Evolutionary conservation across 2,329 filamentous ascomycete species (phyloP), one percentile per base, ranked within the genome.

Genomic region (Aulographum hederae): DNA sequence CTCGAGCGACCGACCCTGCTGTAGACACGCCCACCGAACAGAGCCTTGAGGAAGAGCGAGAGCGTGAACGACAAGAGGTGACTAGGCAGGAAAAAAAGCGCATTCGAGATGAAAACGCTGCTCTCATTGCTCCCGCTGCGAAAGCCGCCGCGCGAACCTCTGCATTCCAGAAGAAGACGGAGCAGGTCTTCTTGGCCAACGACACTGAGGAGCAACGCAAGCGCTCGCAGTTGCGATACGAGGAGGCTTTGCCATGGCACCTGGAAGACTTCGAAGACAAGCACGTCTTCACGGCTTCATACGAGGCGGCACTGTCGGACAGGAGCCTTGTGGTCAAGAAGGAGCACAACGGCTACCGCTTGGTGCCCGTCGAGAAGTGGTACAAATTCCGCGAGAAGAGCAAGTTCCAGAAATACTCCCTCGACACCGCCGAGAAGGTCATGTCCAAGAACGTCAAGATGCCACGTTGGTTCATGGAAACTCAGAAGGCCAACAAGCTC

Each of bases 171-270:
- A 92, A 73, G 48, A 86, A 92, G 53, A 92, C 86, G 46, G 86
- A 75, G 1, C 80, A 84, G 44, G 78, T 92, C 15, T 84, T 80
- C 46, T 74, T 81, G 41, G 70, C 78, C n/a, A 79, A 91, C 35
- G 69, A 73, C 47, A 73, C 71, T 2, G 67, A 67, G 57, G 60
- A 89, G 67, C 65, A 91, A 65, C 60, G 72, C 71, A 56, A 77
- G 36, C 59, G 60, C 31, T 60, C 65, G 26, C 61, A 69, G 36
- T 57, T 74, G 26, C 68, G 85, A 39, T 98, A 95, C 42, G 89
- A 95, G 50, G 89, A 98, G 52, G 82, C 86, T 3, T 61, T 94
- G 31, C 89, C 89, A 4, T 98, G 89, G 89, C 85, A 94, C 50
- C 56, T 98, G 21, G 89, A 98, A 50, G 89, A 98, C 51, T 91